phyloP scores from a whole-genome alignment of 192 early-diverging fungal genomes.

The Chytriomyces sp. region DNA sequence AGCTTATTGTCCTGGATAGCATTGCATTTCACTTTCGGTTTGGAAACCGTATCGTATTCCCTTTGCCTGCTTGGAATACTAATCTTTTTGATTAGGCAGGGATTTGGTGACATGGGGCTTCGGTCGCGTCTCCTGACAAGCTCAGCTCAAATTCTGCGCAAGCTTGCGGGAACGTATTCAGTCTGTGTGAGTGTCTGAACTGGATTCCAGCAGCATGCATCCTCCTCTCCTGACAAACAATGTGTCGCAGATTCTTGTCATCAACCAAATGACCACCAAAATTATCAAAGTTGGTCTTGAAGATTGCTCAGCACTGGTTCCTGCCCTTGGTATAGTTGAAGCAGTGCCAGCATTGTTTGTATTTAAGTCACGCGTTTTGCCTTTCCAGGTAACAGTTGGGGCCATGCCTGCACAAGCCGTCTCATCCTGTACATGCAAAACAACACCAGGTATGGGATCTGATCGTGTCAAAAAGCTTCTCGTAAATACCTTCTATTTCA shows the following conservation, averaged over 20 bases:
- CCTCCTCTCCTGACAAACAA: not conserved
- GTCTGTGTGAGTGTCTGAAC: slow-evolving; percentile 23
- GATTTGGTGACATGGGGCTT: slow-evolving; percentile 43
- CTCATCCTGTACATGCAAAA: slow-evolving; percentile 45
- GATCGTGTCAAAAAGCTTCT: not conserved
- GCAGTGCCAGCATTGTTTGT: not conserved
- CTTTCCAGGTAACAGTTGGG: slow-evolving; percentile 46
- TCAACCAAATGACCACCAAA: slow-evolving; percentile 51
- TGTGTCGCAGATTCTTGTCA: slow-evolving; percentile 37
- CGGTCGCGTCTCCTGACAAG: slow-evolving; percentile 43
- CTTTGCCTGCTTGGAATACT: not conserved
- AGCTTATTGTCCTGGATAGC: slow-evolving; percentile 52
- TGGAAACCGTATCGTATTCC: not conserved
- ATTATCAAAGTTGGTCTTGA: slow-evolving; percentile 27
- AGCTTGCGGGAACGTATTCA: slow-evolving; percentile 34
- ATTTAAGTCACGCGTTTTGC: not conserved
- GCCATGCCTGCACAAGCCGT: slow-evolving; percentile 49
- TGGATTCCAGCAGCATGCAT: not conserved
- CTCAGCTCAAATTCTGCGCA: slow-evolving; percentile 41
- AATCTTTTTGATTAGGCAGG: slow-evolving; percentile 22
- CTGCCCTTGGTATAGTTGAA: slow-evolving; percentile 40
- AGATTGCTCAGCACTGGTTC: slow-evolving; percentile 37
- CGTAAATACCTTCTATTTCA: not conserved
- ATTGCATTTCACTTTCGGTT: slow-evolving; percentile 54
- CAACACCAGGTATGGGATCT: slow-evolving; percentile 27